Evolutionary conservation across 2,329 filamentous ascomycete species (phyloP).

Genomic region (Fusarium oligoseptatum): DNA sequence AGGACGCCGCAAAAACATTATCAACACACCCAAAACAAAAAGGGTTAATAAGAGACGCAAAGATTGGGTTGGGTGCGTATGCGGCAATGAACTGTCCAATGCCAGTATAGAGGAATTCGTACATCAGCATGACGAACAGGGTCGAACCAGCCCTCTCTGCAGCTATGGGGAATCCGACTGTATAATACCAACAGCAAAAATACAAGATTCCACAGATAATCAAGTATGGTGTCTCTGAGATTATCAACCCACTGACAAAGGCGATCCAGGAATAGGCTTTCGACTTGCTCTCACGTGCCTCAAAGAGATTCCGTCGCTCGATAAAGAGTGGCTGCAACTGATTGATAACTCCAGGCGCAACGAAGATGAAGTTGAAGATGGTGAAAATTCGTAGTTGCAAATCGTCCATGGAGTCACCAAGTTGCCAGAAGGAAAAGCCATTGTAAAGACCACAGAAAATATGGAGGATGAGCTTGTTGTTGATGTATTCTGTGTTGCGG

Average conservation of each 20-base stretch:
- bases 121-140: background rate
- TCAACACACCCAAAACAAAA: background rate
- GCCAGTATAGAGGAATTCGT: background rate
- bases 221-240: background rate
- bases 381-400: background rate
- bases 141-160: background rate
- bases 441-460: background rate
- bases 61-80: background rate
- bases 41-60: background rate
- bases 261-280: background rate
- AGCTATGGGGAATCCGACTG: background rate
- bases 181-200: background rate
- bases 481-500: background rate
- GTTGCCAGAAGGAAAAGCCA: background rate
- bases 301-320: background rate
- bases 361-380: background rate
- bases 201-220: background rate
- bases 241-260: background rate
- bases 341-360: background rate
- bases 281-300: background rate
- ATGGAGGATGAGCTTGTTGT: background rate
- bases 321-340: background rate
- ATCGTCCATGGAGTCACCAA: background rate
- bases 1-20: background rate
- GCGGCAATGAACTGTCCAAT: background rate